phyloP scores from a whole-genome alignment of 805 yeast genomes.

The Suhomyces faveliae region DNA sequence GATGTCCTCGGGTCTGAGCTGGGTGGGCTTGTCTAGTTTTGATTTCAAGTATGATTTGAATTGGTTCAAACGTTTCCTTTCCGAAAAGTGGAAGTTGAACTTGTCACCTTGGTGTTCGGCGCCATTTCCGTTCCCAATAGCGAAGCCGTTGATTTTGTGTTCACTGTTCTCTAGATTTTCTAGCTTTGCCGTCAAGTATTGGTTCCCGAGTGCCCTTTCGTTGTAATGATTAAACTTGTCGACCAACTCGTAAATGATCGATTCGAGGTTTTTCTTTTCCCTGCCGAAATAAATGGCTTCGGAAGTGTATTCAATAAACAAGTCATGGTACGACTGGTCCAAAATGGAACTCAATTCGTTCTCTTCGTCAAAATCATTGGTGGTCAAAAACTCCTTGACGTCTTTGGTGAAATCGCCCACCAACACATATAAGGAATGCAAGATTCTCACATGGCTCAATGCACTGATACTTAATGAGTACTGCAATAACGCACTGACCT shows the following conservation, averaged over 20 bases:
- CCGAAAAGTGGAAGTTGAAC: conserved; percentile 33
- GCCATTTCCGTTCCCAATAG: conserved; percentile 10
- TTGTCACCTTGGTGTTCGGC: conserved; percentile 22
- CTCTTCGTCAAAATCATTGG: conserved; percentile 46
- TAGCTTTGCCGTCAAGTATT: conserved; percentile 33
- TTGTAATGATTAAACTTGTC: conserved; percentile 42
- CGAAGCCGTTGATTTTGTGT: conserved; percentile 12
- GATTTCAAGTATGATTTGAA: conserved; percentile 58
- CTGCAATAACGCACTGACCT: conserved; percentile 56
- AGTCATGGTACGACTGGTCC: conserved; percentile 70
- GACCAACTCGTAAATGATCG: conserved; percentile 45
- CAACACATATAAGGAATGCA: conserved; percentile 63
- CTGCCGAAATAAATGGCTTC: conserved; percentile 66
- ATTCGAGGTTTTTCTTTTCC: conserved; percentile 69
- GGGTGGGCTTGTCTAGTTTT: conserved; percentile 22
- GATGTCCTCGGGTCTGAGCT: conserved; percentile 21
- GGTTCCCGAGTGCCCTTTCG: conserved; percentile 36
- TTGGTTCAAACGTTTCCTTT: conserved; percentile 48
- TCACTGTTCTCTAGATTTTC: conserved; percentile 35
- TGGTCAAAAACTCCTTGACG: conserved; percentile 57
- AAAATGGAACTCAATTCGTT: conserved; percentile 49
- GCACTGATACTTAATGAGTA: conserved; percentile 62
- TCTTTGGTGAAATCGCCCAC: conserved; percentile 61
- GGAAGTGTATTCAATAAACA: conserved; percentile 66
- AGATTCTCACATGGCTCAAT: conserved; percentile 71